These are phyloP conservation scores for Sporothrix schenckii DNA, from an alignment of 2,329 filamentous ascomycete genomes.

Conservation along the genomic window DNA sequence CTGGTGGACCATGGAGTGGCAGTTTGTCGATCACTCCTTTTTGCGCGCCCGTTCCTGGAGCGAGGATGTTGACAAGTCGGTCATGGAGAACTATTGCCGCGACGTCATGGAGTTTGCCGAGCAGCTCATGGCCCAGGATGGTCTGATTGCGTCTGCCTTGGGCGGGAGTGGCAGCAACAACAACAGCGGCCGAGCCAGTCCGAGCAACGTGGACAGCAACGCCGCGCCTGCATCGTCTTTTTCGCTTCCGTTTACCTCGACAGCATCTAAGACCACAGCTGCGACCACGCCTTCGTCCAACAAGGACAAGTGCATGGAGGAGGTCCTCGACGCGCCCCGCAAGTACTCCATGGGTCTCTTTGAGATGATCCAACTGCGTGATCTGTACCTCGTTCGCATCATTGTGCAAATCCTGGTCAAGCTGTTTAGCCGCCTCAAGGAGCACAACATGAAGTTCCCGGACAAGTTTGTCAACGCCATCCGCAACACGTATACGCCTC, in stretches of 20 bases:
- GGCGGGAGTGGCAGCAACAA: conserved; percentile 38
- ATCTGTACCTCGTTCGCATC: conserved; percentile 80
- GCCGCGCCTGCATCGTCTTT: not conserved
- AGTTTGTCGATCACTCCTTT: conserved; percentile 77
- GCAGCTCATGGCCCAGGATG: conserved; percentile 79
- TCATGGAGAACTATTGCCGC: conserved; percentile 90
- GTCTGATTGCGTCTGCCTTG: conserved; percentile 75
- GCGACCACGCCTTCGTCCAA: conserved; percentile 34
- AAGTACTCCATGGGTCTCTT: conserved; percentile 69
- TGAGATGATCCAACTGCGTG: conserved; percentile 87
- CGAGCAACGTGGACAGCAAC: not conserved
- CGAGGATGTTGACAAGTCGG: conserved; percentile 64
- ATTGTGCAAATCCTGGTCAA: conserved; percentile 83
- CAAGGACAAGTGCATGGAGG: conserved; percentile 43
- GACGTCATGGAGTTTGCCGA: conserved; percentile 95
- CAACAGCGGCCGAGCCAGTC: conserved; percentile 34
- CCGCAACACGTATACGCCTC: conserved; percentile 66
- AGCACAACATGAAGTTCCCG: conserved; percentile 73
- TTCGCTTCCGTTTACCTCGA: not conserved
- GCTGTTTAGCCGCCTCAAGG: conserved; percentile 77
- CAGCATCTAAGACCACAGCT: conserved; percentile 29
- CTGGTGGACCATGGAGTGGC: conserved; percentile 88
- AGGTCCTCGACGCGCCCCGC: conserved; percentile 66
- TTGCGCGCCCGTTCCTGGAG: conserved; percentile 84
- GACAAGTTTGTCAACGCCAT: conserved; percentile 56